Conservation (phyloP, 257 asterid species). For the Penstemon davidsonii region DNA sequence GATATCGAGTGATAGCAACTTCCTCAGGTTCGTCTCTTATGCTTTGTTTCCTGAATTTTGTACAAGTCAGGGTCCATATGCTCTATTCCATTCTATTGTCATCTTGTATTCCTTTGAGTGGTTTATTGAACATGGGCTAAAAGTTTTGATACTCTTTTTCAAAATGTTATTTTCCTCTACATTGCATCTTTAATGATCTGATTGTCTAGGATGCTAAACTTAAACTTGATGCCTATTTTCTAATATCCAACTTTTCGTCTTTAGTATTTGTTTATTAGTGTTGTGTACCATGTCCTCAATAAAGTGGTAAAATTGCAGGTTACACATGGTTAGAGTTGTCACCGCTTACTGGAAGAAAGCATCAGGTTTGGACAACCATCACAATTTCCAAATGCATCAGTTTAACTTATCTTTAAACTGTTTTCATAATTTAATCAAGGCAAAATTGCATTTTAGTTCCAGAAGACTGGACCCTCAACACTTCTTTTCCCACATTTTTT, state of each 20-base stretch:
- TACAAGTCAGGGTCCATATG: neutral
- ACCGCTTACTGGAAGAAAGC: slow-evolving; percentile 95
- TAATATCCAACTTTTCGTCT: neutral
- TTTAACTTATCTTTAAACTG: slow-evolving; percentile 1
- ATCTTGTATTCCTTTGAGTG: slow-evolving; percentile 16
- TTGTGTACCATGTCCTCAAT: slow-evolving; percentile 6
- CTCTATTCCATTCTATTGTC: neutral
- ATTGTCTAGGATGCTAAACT: slow-evolving; percentile 3
- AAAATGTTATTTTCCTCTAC: neutral
- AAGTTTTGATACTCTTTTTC: neutral
- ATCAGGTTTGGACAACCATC: slow-evolving; percentile 56
- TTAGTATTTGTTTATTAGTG: neutral
- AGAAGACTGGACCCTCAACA: too few relatives aligned
- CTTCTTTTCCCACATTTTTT: too few relatives aligned
- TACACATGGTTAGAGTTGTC: slow-evolving; percentile 84
- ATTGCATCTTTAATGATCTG: neutral
- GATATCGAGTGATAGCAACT: slow-evolving; percentile 69
- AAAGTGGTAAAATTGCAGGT: slow-evolving; percentile 49
- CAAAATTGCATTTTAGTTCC: too few relatives aligned
- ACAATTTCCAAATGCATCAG: neutral
- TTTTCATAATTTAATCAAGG: neutral
- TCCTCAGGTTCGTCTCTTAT: slow-evolving; percentile 48
- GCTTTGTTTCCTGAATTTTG: slow-evolving; percentile 20
- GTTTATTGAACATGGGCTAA: slow-evolving; percentile 10
- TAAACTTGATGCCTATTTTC: neutral